These are phyloP conservation scores for Penicillium macrosclerotiorum DNA, from an alignment of 495 filamentous ascomycete genomes.

Conservation along the genomic window DNA sequence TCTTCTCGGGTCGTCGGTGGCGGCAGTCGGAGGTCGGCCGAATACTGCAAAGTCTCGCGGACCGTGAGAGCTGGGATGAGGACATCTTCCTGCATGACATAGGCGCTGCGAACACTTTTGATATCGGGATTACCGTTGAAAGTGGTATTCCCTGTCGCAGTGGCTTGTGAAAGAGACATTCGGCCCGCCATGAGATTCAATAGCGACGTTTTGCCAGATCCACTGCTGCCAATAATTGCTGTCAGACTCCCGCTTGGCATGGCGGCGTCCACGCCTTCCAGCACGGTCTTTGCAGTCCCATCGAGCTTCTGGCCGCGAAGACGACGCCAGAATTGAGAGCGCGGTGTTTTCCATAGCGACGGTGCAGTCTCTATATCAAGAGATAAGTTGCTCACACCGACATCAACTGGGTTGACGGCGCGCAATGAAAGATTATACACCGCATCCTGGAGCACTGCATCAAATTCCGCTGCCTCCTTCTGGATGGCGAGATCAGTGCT, in stretches of 20 bases:
- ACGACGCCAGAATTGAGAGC: slow-evolving; percentile 21
- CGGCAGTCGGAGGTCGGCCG: slow-evolving; percentile 67
- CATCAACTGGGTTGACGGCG: slow-evolving; percentile 57
- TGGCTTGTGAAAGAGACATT: slow-evolving; percentile 53
- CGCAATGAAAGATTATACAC: slow-evolving; percentile 52
- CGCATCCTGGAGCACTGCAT: slow-evolving; percentile 9
- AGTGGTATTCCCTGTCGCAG: slow-evolving; percentile 49
- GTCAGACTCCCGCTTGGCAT: slow-evolving; percentile 63
- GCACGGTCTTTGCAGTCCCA: slow-evolving; percentile 34
- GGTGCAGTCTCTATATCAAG: slow-evolving; percentile 54
- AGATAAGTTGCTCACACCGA: slow-evolving; percentile 53
- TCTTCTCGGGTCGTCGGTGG: slow-evolving; percentile 57
- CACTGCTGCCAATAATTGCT: slow-evolving; percentile 71
- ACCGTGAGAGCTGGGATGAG: slow-evolving; percentile 69
- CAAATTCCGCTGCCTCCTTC: slow-evolving; percentile 7
- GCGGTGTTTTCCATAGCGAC: slow-evolving; percentile 33
- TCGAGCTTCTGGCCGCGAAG: slow-evolving; percentile 19
- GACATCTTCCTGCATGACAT: slow-evolving; percentile 76
- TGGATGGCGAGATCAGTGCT: slow-evolving; percentile 8
- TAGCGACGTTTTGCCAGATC: slow-evolving; percentile 70
- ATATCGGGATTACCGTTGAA: slow-evolving; percentile 58
- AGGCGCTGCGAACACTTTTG: slow-evolving; percentile 57
- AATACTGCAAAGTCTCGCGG: slow-evolving; percentile 67
- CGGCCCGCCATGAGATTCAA: slow-evolving; percentile 68
- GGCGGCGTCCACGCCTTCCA: slow-evolving; percentile 52